Evolutionary conservation across 2,329 filamentous ascomycete genomes (phyloP).

Genomic region (Trichoderma atrobrunneum): DNA sequence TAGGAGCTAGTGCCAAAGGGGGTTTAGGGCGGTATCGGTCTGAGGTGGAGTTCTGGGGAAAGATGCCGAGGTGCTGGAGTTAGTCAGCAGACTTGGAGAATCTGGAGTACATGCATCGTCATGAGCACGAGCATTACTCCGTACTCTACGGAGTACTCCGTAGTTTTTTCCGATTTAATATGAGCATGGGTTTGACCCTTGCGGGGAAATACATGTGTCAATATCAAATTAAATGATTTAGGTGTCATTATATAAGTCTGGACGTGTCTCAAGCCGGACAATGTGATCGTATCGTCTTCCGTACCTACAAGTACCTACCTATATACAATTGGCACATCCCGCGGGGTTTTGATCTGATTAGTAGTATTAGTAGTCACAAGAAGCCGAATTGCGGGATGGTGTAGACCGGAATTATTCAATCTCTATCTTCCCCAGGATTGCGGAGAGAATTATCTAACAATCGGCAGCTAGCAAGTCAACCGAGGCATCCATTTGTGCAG

Average conservation of each 20-base stretch:
- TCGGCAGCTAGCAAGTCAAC: neutral
- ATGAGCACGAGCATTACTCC: neutral
- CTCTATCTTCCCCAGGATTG: neutral
- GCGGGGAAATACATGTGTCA: neutral
- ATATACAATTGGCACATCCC: neutral
- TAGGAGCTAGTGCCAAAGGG: neutral
- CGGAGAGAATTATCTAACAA: neutral
- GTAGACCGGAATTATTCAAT: neutral
- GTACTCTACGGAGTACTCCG: too few species aligned
- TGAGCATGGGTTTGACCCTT: neutral
- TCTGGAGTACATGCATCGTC: neutral
- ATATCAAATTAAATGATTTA: neutral
- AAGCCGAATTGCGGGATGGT: neutral
- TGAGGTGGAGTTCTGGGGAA: constrained; percentile 12
- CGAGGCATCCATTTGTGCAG: neutral
- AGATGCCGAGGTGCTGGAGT: constrained; percentile 15
- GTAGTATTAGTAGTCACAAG: neutral
- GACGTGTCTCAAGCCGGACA: neutral
- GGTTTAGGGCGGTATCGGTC: neutral
- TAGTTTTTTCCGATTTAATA: neutral
- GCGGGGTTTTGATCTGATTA: neutral
- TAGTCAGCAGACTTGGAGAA: neutral
- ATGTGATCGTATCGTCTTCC: neutral
- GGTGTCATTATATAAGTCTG: neutral
- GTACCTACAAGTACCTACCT: neutral